Percentiles rank a stretch among this genome's conserved stretches.
Evolutionary conservation across 306 rosid species (phyloP).

Genomic region (Acacia melanoxylon): DNA sequence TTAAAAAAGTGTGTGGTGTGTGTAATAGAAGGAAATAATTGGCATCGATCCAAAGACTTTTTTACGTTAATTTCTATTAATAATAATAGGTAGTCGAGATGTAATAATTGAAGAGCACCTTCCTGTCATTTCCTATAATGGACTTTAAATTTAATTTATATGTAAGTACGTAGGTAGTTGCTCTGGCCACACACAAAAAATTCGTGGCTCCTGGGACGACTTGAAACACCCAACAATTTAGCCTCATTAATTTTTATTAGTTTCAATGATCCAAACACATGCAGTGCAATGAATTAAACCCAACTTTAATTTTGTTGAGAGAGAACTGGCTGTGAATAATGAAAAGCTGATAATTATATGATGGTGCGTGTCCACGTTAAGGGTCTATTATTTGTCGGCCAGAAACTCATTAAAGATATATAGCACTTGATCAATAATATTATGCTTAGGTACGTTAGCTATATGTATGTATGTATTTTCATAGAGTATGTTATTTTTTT

Average conservation of each 20-base stretch:
- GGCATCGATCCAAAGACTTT: background rate
- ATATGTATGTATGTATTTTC: background rate
- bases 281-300: conserved; percentile 3
- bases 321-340: too few species aligned
- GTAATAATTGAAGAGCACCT: background rate
- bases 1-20: background rate
- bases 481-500: too few species aligned
- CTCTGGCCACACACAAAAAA: background rate
- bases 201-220: background rate
- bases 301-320: background rate
- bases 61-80: background rate
- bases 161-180: background rate
- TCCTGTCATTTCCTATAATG: conserved; percentile 13
- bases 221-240: background rate
- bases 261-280: background rate
- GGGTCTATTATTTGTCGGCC: conserved; percentile 29
- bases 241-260: background rate
- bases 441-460: background rate
- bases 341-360: background rate
- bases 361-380: conserved; percentile 8
- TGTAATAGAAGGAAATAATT: background rate
- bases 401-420: conserved; percentile 17
- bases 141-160: background rate
- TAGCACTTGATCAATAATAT: background rate
- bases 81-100: background rate